phyloP scores from a whole-genome alignment of 139 green algal genomes.

The Gonium pectorale region DNA sequence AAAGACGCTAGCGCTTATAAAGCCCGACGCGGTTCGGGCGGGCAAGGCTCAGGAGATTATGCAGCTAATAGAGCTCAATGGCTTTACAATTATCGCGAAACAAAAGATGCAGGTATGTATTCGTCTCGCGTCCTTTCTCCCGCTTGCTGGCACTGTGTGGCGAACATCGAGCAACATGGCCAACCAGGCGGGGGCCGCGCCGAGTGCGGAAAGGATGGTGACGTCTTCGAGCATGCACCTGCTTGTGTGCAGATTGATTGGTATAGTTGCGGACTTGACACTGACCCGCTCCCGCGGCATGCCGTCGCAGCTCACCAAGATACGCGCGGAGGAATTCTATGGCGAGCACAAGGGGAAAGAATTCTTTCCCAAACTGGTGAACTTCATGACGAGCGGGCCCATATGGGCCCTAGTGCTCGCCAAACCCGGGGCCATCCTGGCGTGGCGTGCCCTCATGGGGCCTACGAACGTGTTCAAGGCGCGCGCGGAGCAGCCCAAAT shows the following conservation, averaged over 20 bases:
- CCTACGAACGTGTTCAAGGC: slow-evolving; percentile 81
- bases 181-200: too few relatives aligned
- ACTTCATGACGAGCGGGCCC: slow-evolving; percentile 86
- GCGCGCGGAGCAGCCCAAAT: slow-evolving; percentile 61
- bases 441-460: slow-evolving; percentile 82
- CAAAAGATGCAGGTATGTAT: slow-evolving; percentile 77
- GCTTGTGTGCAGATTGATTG: too few relatives aligned
- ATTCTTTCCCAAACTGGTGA: slow-evolving; percentile 79
- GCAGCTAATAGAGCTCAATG: slow-evolving; percentile 74
- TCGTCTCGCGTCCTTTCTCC: too few relatives aligned
- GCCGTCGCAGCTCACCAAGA: slow-evolving; percentile 64
- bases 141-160: too few relatives aligned
- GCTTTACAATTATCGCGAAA: slow-evolving; percentile 79
- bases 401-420: slow-evolving; percentile 79
- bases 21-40: slow-evolving; percentile 77
- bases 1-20: slow-evolving; percentile 81
- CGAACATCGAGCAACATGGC: too few relatives aligned
- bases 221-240: too few relatives aligned
- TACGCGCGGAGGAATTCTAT: slow-evolving; percentile 85
- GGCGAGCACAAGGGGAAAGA: slow-evolving; percentile 82
- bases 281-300: slow-evolving; percentile 2
- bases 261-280: too few relatives aligned
- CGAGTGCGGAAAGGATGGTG: too few relatives aligned
- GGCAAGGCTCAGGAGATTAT: slow-evolving; percentile 80
- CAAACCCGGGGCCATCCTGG: slow-evolving; percentile 73